Conservation (phyloP, 1,284 basidiomycete species). For the Polyporus tsugae region DNA sequence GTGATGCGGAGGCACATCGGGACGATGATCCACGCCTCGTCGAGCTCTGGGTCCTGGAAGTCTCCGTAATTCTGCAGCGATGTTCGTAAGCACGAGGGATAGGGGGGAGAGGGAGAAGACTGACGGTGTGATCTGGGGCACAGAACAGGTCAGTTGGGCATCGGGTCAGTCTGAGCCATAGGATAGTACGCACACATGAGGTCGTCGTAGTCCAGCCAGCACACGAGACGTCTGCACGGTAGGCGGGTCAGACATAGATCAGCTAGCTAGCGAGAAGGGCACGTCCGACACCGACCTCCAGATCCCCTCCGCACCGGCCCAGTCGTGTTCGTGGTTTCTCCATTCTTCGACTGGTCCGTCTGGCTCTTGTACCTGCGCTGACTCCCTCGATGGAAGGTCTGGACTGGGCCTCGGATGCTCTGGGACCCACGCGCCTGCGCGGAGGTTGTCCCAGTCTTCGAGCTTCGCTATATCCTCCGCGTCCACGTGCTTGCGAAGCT, state of each 20-base stretch:
- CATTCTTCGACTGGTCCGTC: constrained; percentile 11
- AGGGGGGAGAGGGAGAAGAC: constrained; percentile 16
- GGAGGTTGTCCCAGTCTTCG: constrained; percentile 47
- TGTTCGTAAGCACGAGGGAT: neutral
- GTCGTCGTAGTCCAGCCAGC: constrained; percentile 66
- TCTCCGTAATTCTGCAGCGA: constrained; percentile 35
- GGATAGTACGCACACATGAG: constrained; percentile 53
- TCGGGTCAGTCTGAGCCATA: too few relatives aligned
- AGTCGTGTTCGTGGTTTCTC: constrained; percentile 57
- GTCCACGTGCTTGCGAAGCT: constrained; percentile 35
- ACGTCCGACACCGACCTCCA: constrained; percentile 52
- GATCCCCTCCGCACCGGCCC: constrained; percentile 62
- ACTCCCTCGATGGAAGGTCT: neutral
- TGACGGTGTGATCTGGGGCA: constrained; percentile 48
- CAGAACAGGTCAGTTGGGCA: neutral
- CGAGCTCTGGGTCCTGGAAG: constrained; percentile 43
- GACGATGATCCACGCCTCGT: constrained; percentile 62
- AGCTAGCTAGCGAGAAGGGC: too few relatives aligned
- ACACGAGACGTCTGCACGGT: constrained; percentile 55
- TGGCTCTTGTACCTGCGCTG: neutral
- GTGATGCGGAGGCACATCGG: constrained; percentile 56
- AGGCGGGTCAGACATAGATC: neutral
- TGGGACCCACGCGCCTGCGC: constrained; percentile 49
- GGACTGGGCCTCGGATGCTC: neutral
- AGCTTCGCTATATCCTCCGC: constrained; percentile 35